These are phyloP conservation scores for Naegleria lovaniensis DNA, from an alignment of 208 protist genomes.

Conservation along the genomic window DNA sequence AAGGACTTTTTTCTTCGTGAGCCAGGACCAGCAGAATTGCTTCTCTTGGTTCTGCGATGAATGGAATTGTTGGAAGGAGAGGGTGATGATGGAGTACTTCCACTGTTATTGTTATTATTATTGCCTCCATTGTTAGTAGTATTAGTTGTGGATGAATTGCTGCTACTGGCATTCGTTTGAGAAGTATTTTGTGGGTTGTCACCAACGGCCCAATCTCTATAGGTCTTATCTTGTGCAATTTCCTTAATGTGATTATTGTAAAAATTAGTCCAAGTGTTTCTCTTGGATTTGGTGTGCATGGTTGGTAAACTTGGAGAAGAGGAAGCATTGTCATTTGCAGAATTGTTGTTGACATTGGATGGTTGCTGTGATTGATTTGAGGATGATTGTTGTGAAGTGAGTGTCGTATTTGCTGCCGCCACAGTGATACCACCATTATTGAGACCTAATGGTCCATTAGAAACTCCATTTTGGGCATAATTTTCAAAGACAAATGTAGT, in stretches of 20 bases:
- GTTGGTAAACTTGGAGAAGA: neutral
- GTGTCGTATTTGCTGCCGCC: no score
- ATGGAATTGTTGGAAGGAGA: neutral
- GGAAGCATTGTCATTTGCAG: no score
- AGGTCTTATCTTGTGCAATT: neutral
- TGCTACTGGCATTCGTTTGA: neutral
- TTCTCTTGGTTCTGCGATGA: neutral
- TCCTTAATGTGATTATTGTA: neutral
- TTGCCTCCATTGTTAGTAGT: neutral
- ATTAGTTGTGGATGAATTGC: neutral
- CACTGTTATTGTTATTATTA: no score
- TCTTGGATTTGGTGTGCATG: neutral
- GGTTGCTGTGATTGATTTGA: no score
- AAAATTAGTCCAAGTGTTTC: neutral
- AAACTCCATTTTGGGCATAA: neutral
- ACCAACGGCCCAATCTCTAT: neutral
- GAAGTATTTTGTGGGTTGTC: no score
- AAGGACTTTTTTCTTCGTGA: neutral
- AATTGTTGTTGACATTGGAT: no score
- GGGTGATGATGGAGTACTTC: neutral
- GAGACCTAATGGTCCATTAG: neutral
- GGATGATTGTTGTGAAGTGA: no score
- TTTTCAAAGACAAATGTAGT: neutral
- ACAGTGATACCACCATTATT: no score
- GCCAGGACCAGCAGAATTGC: neutral